These are phyloP conservation scores for Xylaria sp. DNA, from an alignment of 2,329 filamentous ascomycete species.

Conservation along the genomic window DNA sequence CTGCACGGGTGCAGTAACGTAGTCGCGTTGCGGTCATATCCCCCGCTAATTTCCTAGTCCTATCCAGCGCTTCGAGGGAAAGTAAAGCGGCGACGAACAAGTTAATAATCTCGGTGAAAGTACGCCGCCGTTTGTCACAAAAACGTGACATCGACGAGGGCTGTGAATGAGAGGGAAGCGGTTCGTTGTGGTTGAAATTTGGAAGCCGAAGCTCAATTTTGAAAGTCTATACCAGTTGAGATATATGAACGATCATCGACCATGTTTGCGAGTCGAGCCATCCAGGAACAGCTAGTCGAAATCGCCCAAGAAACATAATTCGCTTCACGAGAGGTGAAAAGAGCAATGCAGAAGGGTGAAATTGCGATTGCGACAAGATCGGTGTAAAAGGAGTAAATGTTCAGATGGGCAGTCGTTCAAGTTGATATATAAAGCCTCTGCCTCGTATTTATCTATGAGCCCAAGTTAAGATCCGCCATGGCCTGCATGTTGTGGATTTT, in stretches of 20 bases:
- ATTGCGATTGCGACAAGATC: background rate
- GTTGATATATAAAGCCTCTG: constrained; percentile 16
- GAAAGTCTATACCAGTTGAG: background rate
- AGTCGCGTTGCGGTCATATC: constrained; percentile 5
- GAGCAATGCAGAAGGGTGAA: background rate
- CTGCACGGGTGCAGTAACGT: background rate
- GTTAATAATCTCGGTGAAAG: background rate
- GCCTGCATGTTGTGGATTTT: constrained; percentile 6
- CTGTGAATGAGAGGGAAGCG: background rate
- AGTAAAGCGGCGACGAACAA: background rate
- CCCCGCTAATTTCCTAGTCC: background rate
- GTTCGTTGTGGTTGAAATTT: background rate
- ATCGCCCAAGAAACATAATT: background rate
- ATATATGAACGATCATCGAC: background rate
- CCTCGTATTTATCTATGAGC: constrained; percentile 23
- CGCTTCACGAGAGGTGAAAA: background rate
- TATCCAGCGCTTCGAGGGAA: background rate
- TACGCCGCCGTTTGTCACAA: background rate
- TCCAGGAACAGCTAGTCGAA: background rate
- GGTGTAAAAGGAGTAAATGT: background rate
- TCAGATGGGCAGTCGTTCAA: background rate
- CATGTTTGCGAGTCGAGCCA: background rate
- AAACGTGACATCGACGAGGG: background rate
- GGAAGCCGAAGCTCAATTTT: background rate
- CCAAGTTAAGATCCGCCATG: constrained; percentile 18